A percentile compares a stretch with the other conserved stretches of the same genome.
These are phyloP conservation scores for Coriaria nepalensis DNA, from an alignment of 306 rosid species.

Conservation along the genomic window DNA sequence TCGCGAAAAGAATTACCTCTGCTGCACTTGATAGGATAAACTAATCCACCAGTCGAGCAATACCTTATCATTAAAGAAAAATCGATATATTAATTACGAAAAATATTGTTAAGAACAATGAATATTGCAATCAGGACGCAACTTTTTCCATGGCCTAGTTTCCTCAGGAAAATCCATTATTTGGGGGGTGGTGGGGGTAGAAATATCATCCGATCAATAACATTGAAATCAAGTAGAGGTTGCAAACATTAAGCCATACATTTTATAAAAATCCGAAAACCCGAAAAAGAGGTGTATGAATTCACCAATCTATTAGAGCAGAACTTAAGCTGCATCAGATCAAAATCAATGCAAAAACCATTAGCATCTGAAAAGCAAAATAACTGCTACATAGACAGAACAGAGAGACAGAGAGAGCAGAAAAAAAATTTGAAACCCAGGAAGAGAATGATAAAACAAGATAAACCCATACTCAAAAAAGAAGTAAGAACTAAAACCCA, in stretches of 20 bases:
- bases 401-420: neutral
- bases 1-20: too few species aligned
- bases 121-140: too few species aligned
- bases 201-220: too few species aligned
- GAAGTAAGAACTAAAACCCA: neutral
- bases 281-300: neutral
- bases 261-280: neutral
- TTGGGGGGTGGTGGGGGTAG: too few species aligned
- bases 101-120: too few species aligned
- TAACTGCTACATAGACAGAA: constrained; percentile 1
- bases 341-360: neutral
- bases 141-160: too few species aligned
- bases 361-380: neutral
- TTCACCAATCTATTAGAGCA: constrained; percentile 6
- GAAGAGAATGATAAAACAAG: neutral
- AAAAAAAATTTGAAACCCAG: neutral
- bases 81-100: too few species aligned
- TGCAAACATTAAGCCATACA: neutral
- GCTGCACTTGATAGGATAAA: too few species aligned
- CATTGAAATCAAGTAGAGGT: too few species aligned
- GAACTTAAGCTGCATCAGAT: constrained; percentile 16
- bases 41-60: too few species aligned
- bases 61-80: too few species aligned
- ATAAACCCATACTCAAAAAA: neutral
- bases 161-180: too few species aligned